Conservation (phyloP, 495 filamentous ascomycete genomes). For the Aspergillus carlsbadensis region DNA sequence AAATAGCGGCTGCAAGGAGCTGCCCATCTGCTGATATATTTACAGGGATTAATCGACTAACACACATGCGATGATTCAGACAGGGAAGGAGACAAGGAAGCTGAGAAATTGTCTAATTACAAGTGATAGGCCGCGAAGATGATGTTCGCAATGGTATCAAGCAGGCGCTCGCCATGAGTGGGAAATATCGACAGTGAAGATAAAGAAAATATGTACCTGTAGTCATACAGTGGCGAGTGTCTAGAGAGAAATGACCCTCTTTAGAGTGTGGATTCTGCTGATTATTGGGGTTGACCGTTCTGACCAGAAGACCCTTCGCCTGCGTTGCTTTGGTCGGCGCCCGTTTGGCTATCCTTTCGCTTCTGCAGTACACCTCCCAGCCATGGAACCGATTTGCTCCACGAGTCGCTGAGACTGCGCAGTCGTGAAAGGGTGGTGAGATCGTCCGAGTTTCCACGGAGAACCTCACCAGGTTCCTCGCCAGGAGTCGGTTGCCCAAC, state of each 20-base stretch:
- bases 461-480: slow-evolving; percentile 18
- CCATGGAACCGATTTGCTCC: slow-evolving; percentile 43
- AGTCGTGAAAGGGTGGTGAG: slow-evolving; percentile 25
- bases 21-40: neutral
- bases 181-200: neutral
- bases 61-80: neutral
- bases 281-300: neutral
- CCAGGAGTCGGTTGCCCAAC: slow-evolving; percentile 28
- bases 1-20: slow-evolving; percentile 5
- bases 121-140: slow-evolving; percentile 1
- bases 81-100: neutral
- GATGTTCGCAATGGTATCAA: slow-evolving; percentile 12
- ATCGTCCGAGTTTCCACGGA: slow-evolving; percentile 20
- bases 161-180: slow-evolving; percentile 1
- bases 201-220: slow-evolving; percentile 12
- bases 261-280: neutral
- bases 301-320: neutral
- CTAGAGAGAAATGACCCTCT: neutral
- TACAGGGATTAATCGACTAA: neutral
- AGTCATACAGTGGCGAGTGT: neutral
- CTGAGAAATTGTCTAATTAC: slow-evolving; percentile 3
- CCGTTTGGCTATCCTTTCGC: slow-evolving; percentile 6
- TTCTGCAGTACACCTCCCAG: slow-evolving; percentile 32
- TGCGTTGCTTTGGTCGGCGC: neutral
- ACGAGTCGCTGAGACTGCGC: slow-evolving; percentile 47